phyloP scores from a whole-genome alignment of 306 rosid genomes.

The peach (Prunus persica) region DNA sequence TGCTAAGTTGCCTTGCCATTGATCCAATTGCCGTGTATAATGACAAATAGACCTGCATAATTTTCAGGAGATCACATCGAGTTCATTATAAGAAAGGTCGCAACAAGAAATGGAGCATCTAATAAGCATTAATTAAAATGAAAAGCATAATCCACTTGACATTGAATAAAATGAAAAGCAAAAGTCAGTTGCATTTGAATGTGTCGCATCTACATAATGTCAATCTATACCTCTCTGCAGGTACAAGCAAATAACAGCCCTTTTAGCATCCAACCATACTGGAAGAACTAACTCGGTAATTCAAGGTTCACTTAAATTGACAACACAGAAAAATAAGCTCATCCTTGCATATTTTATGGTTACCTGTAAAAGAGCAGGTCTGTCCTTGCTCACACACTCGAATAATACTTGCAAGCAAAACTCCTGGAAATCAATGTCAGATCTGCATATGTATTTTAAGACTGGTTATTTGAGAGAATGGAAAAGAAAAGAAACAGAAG shows the following conservation, averaged over 20 bases:
- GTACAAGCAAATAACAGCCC: neutral
- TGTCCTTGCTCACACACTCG: constrained; percentile 98
- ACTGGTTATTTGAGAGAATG: constrained; percentile 5
- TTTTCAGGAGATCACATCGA: neutral
- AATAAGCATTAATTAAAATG: neutral
- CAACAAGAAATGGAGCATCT: constrained; percentile 13
- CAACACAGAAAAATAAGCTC: constrained; percentile 11
- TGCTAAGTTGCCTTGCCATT: constrained; percentile 71
- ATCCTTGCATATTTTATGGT: constrained; percentile 4
- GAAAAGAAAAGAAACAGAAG: neutral
- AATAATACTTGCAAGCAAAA: constrained; percentile 98
- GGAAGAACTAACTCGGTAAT: constrained; percentile 1
- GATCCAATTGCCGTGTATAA: constrained; percentile 71
- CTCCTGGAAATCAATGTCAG: constrained; percentile 87
- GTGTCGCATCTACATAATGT: neutral
- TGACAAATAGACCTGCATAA: constrained; percentile 78
- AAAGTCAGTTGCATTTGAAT: neutral
- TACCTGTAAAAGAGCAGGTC: constrained; percentile 96
- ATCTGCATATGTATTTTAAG: constrained; percentile 49
- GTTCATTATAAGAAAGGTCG: neutral
- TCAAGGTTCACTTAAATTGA: constrained; percentile 16
- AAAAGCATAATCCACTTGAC: neutral
- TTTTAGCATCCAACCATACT: constrained; percentile 8
- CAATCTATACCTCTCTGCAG: neutral
- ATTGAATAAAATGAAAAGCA: neutral